Percentiles rank a stretch among this genome's conserved stretches.
Conservation (phyloP, 768 basidiomycete species). For the Pholiota conissans region DNA sequence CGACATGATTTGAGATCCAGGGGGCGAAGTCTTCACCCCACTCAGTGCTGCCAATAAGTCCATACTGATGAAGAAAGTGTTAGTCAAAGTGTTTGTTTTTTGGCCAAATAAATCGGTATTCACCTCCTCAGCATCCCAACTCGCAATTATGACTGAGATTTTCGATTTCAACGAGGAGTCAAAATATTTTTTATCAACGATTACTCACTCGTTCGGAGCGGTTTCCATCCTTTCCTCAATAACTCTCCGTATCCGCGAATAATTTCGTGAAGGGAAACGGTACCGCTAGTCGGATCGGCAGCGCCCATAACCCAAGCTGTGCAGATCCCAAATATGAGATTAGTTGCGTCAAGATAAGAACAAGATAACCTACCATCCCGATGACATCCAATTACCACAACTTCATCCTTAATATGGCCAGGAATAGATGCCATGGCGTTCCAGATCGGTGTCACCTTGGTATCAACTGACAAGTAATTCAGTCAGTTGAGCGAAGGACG, state of each 20-base stretch:
- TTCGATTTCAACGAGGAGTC: neutral
- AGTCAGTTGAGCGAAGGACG: neutral
- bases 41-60: constrained; percentile 85
- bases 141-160: constrained; percentile 57
- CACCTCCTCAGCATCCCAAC: constrained; percentile 77
- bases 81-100: no score
- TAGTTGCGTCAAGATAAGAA: neutral
- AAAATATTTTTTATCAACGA: neutral
- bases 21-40: constrained; percentile 90
- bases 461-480: constrained; percentile 51
- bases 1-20: constrained; percentile 79
- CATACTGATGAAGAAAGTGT: constrained; percentile 42
- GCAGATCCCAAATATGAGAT: neutral
- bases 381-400: constrained; percentile 86
- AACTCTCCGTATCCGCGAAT: constrained; percentile 73
- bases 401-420: constrained; percentile 80
- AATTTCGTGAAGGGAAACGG: constrained; percentile 75
- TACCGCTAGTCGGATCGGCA: constrained; percentile 78
- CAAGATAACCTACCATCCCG: constrained; percentile 66
- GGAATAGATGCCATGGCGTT: constrained; percentile 80
- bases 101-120: constrained; percentile 22
- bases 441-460: constrained; percentile 83
- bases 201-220: constrained; percentile 55
- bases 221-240: constrained; percentile 77
- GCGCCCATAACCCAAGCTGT: constrained; percentile 80